Evolutionary conservation across 1,139 yeast species (phyloP).

Genomic region (Taphrina communis): DNA sequence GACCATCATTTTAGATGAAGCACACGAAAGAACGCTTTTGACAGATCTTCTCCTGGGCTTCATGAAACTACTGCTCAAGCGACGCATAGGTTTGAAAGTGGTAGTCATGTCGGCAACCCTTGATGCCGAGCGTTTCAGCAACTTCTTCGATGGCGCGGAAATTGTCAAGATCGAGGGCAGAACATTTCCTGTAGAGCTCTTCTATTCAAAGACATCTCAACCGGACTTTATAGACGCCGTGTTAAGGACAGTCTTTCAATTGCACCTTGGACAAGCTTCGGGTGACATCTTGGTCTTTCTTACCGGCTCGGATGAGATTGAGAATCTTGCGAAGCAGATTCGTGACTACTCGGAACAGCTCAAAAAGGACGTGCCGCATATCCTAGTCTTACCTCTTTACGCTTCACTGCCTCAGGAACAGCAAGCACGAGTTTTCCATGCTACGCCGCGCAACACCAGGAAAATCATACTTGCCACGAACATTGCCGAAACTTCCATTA

Average conservation of each 20-base stretch:
- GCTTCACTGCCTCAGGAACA: slow-evolving; percentile 89
- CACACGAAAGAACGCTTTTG: slow-evolving; percentile 92
- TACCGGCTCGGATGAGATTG: slow-evolving; percentile 98
- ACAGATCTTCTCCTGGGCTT: slow-evolving; percentile 92
- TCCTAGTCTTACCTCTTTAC: slow-evolving; percentile 82
- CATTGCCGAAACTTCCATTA: slow-evolving; percentile 95
- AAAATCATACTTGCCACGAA: slow-evolving; percentile 90
- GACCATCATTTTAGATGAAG: slow-evolving; percentile 90
- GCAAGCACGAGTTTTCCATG: slow-evolving; percentile 77
- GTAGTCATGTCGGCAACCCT: slow-evolving; percentile 93
- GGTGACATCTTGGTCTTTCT: slow-evolving; percentile 91
- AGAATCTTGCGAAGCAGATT: slow-evolving; percentile 72
- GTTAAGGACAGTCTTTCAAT: slow-evolving; percentile 74
- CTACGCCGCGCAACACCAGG: slow-evolving; percentile 65
- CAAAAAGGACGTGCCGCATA: slow-evolving; percentile 52
- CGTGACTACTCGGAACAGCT: slow-evolving; percentile 63
- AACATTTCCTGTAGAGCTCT: slow-evolving; percentile 79
- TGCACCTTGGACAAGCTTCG: slow-evolving; percentile 71
- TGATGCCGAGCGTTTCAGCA: slow-evolving; percentile 86
- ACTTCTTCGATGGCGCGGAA: slow-evolving; percentile 77
- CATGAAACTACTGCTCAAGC: slow-evolving; percentile 66
- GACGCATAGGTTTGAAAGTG: slow-evolving; percentile 57
- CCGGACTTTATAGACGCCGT: slow-evolving; percentile 86
- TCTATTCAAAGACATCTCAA: slow-evolving; percentile 63
- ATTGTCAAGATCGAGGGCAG: slow-evolving; percentile 87